Evolutionary conservation across 2,329 filamentous ascomycete genomes (phyloP).

Genomic region (Arthrobotrys entomopaga): DNA sequence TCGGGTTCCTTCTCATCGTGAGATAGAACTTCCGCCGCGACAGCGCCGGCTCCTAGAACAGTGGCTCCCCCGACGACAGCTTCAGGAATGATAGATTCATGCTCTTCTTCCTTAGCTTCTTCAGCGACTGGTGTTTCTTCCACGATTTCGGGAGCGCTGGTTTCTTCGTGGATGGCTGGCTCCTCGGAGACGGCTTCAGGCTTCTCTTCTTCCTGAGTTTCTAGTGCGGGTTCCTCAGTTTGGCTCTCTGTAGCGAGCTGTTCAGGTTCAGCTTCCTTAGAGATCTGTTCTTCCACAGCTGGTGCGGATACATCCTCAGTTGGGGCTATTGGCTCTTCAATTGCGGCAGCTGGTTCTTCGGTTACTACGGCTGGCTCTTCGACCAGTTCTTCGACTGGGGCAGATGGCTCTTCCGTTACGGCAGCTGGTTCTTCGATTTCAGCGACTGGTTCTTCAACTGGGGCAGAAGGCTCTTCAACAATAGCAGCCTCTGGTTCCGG

Average conservation of each 20-base stretch:
- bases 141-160: not conserved
- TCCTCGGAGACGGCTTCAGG: slow-evolving; percentile 9
- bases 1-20: slow-evolving; percentile 26
- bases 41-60: slow-evolving; percentile 14
- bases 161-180: slow-evolving; percentile 5
- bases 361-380: not conserved
- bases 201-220: slow-evolving; percentile 9
- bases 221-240: slow-evolving; percentile 4
- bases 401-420: not conserved
- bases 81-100: slow-evolving; percentile 18
- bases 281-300: not conserved
- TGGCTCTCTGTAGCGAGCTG: not conserved
- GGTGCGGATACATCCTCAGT: not conserved
- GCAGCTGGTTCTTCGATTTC: not conserved
- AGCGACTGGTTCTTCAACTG: slow-evolving; percentile 5
- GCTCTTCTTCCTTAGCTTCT: slow-evolving; percentile 79
- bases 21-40: slow-evolving; percentile 26
- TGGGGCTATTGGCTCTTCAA: not conserved
- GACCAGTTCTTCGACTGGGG: slow-evolving; percentile 18
- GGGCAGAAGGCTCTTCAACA: not conserved
- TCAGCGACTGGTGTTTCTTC: slow-evolving; percentile 6
- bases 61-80: slow-evolving; percentile 23
- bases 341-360: slow-evolving; percentile 1
- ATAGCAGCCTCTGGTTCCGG: not conserved
- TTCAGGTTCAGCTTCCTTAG: slow-evolving; percentile 16